phyloP scores from a whole-genome alignment of 352 stramenopile genomes.

The Bremia lactucae region DNA sequence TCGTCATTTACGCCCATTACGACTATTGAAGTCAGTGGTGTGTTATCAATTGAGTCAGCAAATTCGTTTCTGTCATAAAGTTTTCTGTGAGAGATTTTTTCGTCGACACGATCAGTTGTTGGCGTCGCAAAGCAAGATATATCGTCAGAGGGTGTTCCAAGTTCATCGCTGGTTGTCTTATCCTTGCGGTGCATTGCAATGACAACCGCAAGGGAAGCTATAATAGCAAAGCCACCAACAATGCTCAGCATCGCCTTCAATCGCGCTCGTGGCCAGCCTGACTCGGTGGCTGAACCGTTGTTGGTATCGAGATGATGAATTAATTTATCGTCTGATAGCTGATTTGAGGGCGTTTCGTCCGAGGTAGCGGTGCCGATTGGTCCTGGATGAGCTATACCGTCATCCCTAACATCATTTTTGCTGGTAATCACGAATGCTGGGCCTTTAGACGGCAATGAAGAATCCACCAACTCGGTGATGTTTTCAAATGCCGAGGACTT shows the following conservation, averaged over 20 bases:
- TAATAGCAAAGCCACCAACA: constrained; percentile 16
- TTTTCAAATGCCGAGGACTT: neutral
- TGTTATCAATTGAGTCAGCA: constrained; percentile 4
- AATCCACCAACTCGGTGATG: neutral
- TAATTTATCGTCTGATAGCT: constrained; percentile 8
- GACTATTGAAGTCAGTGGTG: constrained; percentile 12
- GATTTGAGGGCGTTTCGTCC: constrained; percentile 7
- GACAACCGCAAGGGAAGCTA: constrained; percentile 31
- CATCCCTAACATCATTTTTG: constrained; percentile 8
- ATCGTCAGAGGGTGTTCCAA: constrained; percentile 21
- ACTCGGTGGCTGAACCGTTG: constrained; percentile 7
- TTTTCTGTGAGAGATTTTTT: constrained; percentile 1
- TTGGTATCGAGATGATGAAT: constrained; percentile 17
- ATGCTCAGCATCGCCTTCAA: constrained; percentile 13
- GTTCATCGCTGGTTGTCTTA: constrained; percentile 11
- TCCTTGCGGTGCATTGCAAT: constrained; percentile 21
- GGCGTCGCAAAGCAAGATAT: constrained; percentile 10
- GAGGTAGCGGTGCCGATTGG: neutral
- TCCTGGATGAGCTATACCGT: constrained; percentile 2
- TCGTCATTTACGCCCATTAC: constrained; percentile 16
- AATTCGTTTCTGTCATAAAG: neutral
- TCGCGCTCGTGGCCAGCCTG: constrained; percentile 12
- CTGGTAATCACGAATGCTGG: constrained; percentile 5
- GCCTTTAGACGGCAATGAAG: neutral
- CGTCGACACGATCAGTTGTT: constrained; percentile 4